These are phyloP conservation scores for Pseudodiploospora longispora DNA, from an alignment of 2,329 filamentous ascomycete genomes.

Conservation along the genomic window DNA sequence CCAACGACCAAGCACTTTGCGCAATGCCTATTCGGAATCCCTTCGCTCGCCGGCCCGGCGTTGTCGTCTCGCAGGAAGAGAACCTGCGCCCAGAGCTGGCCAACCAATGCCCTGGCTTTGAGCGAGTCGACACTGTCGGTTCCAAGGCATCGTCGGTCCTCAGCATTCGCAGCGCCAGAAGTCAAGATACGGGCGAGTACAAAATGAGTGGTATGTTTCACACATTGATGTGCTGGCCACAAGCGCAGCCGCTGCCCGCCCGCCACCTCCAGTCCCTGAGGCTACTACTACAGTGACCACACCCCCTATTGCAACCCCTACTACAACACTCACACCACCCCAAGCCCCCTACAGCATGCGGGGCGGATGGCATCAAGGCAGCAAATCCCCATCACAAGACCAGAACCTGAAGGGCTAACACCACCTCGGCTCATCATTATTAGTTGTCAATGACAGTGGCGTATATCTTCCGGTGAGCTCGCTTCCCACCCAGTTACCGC, in stretches of 20 bases:
- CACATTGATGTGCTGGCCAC: not conserved
- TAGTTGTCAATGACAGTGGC: conserved; percentile 92
- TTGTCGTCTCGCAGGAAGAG: conserved; percentile 41
- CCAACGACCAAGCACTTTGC: no score
- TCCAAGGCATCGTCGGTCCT: conserved; percentile 55
- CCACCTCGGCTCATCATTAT: conserved; percentile 10
- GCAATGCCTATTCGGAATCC: conserved; percentile 66
- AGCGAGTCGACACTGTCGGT: conserved; percentile 54
- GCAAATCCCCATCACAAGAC: conserved; percentile 14
- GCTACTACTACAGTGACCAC: conserved; percentile 6
- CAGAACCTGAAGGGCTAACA: conserved; percentile 14
- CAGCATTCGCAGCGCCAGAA: conserved; percentile 52
- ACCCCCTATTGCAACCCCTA: not conserved
- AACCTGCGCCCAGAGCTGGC: conserved; percentile 37
- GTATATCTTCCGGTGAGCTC: conserved; percentile 79
- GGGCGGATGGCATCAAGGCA: not conserved
- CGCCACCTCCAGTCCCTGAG: conserved; percentile 5
- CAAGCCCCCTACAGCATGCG: conserved; percentile 5
- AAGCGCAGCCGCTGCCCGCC: conserved; percentile 2
- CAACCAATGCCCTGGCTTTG: conserved; percentile 36
- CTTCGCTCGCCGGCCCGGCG: conserved; percentile 53
- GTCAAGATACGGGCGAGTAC: conserved; percentile 62
- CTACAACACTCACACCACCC: conserved; percentile 4
- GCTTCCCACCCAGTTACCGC: not conserved
- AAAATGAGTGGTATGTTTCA: conserved; percentile 65